Conservation (phyloP, 2,329 filamentous ascomycete genomes). For the Intubia oerlemansii region DNA sequence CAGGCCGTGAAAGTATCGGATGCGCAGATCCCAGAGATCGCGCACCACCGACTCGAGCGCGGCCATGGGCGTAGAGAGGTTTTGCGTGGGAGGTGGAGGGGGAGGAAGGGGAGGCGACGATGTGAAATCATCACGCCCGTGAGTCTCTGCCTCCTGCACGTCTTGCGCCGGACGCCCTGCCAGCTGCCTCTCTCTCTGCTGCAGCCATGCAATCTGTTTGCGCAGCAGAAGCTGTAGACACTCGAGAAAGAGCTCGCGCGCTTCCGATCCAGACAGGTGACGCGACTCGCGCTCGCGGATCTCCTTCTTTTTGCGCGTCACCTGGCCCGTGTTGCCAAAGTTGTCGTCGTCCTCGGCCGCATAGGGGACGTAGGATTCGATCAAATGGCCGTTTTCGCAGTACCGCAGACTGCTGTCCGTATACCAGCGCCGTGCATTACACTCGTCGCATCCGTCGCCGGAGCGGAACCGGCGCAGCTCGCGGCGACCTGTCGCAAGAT, state of each 20-base stretch:
- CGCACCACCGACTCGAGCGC: slow-evolving; percentile 63
- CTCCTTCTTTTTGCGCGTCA: slow-evolving; percentile 35
- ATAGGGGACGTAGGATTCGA: slow-evolving; percentile 35
- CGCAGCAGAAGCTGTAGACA: slow-evolving; percentile 68
- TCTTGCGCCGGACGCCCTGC: not conserved
- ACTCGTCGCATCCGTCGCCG: slow-evolving; percentile 37
- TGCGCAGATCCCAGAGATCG: slow-evolving; percentile 67
- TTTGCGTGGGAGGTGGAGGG: not conserved
- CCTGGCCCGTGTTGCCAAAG: slow-evolving; percentile 37
- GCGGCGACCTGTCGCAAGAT: slow-evolving; percentile 13
- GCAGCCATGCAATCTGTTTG: slow-evolving; percentile 50
- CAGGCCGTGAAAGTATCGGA: slow-evolving; percentile 32
- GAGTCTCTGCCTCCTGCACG: slow-evolving; percentile 11
- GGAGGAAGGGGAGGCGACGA: too few relatives aligned
- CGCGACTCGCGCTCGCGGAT: slow-evolving; percentile 27
- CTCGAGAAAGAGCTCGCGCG: slow-evolving; percentile 61
- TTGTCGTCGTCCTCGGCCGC: slow-evolving; percentile 45
- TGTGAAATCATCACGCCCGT: too few relatives aligned
- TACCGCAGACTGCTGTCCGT: slow-evolving; percentile 57
- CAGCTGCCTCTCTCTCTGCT: slow-evolving; percentile 40
- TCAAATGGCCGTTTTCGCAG: slow-evolving; percentile 61
- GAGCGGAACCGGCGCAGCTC: slow-evolving; percentile 28
- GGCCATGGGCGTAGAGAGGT: slow-evolving; percentile 17
- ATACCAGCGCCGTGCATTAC: slow-evolving; percentile 51
- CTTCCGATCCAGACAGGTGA: slow-evolving; percentile 43